These are phyloP conservation scores for Cercophora sp. DNA, from an alignment of 495 filamentous ascomycete genomes.

Conservation along the genomic window DNA sequence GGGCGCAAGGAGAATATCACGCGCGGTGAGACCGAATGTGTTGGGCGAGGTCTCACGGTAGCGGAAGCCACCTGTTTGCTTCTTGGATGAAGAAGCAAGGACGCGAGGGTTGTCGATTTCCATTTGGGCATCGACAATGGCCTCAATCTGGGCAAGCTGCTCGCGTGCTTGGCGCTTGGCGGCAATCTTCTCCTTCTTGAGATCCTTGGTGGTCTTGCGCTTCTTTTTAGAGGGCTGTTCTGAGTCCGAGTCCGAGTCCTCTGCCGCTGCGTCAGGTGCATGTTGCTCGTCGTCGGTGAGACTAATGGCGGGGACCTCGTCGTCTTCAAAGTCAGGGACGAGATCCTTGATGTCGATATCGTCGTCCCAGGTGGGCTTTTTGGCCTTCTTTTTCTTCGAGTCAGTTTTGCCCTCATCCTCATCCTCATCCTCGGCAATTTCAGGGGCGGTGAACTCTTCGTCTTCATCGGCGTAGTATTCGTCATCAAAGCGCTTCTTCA, in stretches of 20 bases:
- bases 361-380: conserved; percentile 94
- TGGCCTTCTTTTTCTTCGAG: conserved; percentile 56
- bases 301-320: conserved; percentile 48
- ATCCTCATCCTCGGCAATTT: conserved; percentile 37
- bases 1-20: conserved; percentile 84
- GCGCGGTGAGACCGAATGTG: conserved; percentile 80
- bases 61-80: conserved; percentile 55
- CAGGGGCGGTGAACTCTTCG: conserved; percentile 38
- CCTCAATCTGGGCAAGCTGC: conserved; percentile 78
- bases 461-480: conserved; percentile 75
- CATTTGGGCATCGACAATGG: conserved; percentile 78
- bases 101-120: conserved; percentile 62
- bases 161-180: conserved; percentile 70
- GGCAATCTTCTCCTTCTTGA: conserved; percentile 61
- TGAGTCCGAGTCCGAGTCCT: conserved; percentile 24
- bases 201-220: conserved; percentile 61
- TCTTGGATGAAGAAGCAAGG: conserved; percentile 28
- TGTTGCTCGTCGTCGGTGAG: conserved; percentile 46
- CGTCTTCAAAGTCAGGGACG: conserved; percentile 76
- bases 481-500: conserved; percentile 80
- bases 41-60: conserved; percentile 92
- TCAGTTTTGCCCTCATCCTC: conserved; percentile 17
- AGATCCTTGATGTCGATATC: conserved; percentile 96
- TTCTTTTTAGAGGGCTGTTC: conserved; percentile 46
- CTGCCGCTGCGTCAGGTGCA: conserved; percentile 28